Conservation (phyloP, 352 stramenopile genomes). For the Globisporangium rhizosaccharum region DNA sequence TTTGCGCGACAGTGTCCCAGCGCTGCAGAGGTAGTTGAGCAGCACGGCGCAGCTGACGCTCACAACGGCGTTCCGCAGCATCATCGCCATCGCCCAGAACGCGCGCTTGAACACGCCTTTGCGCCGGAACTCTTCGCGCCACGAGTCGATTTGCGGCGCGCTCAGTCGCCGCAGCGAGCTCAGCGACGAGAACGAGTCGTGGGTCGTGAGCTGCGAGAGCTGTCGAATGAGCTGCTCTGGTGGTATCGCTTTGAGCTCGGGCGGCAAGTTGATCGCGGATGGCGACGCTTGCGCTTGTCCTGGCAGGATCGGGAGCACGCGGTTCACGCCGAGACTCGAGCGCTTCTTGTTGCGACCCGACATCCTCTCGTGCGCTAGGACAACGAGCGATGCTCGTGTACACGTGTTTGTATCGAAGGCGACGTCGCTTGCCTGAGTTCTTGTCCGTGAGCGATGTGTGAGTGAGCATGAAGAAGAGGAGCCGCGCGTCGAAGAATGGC, state of each 20-base stretch:
- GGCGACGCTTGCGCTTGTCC: too few species aligned
- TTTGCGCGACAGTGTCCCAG: background rate
- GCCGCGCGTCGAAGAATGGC: too few species aligned
- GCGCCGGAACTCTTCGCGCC: slow-evolving; percentile 1
- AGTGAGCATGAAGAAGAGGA: too few species aligned
- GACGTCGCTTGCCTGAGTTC: too few species aligned
- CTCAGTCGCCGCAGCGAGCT: background rate
- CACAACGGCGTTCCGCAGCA: slow-evolving; percentile 1
- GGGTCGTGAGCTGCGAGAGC: background rate
- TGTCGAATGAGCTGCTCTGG: background rate
- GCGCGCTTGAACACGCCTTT: slow-evolving; percentile 2
- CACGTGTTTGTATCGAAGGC: too few species aligned
- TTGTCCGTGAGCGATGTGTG: too few species aligned
- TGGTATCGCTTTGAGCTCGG: background rate
- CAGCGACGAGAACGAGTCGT: slow-evolving; percentile 4
- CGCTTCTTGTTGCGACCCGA: too few species aligned
- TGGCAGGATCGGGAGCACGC: background rate
- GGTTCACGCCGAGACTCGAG: background rate
- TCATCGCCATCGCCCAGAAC: background rate
- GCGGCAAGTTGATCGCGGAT: background rate
- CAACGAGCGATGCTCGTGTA: too few species aligned
- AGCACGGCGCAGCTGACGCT: background rate
- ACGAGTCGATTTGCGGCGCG: background rate
- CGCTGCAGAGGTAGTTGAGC: background rate
- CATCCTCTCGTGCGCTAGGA: too few species aligned